Evolutionary conservation across 768 basidiomycete species (phyloP).

Genomic region (Mycena galericulata): DNA sequence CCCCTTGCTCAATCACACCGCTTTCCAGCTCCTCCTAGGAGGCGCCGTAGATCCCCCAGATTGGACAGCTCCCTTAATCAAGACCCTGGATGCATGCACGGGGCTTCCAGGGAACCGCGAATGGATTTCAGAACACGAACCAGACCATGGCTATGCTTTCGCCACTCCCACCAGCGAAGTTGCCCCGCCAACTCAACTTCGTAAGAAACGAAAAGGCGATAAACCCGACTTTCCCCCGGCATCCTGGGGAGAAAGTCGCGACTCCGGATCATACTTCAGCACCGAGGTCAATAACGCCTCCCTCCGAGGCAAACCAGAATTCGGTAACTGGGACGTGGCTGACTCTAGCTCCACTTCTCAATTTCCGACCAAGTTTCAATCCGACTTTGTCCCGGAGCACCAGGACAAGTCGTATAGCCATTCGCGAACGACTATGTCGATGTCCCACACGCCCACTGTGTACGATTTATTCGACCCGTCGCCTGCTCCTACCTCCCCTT

Average conservation of each 20-base stretch:
- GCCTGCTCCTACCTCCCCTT: conserved; percentile 50
- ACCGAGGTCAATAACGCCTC: conserved; percentile 34
- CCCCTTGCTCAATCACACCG: no score
- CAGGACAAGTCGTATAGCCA: conserved; percentile 28
- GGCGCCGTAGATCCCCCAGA: conserved; percentile 79
- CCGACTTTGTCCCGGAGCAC: conserved; percentile 53
- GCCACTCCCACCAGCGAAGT: conserved; percentile 53
- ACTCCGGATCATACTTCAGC: conserved; percentile 69
- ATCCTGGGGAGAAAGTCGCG: conserved; percentile 66
- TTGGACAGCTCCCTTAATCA: conserved; percentile 84
- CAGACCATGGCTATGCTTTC: conserved; percentile 68
- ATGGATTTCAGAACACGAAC: conserved; percentile 72
- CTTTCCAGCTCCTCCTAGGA: conserved; percentile 70
- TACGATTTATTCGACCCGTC: conserved; percentile 45
- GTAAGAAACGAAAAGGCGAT: conserved; percentile 61
- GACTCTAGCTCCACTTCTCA: conserved; percentile 35
- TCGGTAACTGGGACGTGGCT: conserved; percentile 48
- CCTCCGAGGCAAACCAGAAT: conserved; percentile 30
- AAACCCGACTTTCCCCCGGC: conserved; percentile 68
- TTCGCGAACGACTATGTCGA: conserved; percentile 27
- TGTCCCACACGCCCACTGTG: conserved; percentile 32
- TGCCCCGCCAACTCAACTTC: conserved; percentile 52
- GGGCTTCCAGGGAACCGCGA: conserved; percentile 73
- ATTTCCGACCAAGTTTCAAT: conserved; percentile 60
- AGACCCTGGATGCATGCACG: conserved; percentile 79